These are phyloP conservation scores for Colletotrichum navitas DNA, from an alignment of 2,329 filamentous ascomycete species.

Conservation along the genomic window DNA sequence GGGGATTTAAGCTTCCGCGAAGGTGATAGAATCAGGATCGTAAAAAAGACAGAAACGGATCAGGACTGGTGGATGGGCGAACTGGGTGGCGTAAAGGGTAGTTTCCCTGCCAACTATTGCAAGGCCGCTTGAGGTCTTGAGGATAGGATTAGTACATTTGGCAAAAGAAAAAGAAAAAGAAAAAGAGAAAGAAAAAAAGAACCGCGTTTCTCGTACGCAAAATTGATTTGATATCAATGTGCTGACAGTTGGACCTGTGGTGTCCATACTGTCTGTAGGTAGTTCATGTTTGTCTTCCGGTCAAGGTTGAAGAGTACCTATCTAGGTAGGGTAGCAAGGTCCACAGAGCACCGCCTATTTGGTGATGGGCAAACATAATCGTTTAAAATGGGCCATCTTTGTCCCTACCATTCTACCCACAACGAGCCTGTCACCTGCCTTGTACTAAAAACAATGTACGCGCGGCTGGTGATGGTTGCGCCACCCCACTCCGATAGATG, in stretches of 20 bases:
- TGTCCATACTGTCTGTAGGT: neutral
- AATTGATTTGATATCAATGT: neutral
- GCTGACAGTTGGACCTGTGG: neutral
- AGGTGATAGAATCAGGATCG: constrained; percentile 81
- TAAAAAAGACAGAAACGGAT: constrained; percentile 82
- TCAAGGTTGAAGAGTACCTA: neutral
- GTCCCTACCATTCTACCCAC: too few relatives aligned
- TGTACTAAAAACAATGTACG: neutral
- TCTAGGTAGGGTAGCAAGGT: too few relatives aligned
- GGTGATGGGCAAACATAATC: too few relatives aligned
- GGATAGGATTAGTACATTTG: neutral
- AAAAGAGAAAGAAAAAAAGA: neutral
- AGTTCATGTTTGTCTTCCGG: neutral
- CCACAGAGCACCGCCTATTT: neutral
- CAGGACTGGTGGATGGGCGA: constrained; percentile 94
- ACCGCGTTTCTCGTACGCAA: neutral
- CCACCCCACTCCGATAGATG: neutral
- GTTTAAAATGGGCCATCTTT: too few relatives aligned
- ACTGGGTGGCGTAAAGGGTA: constrained; percentile 74
- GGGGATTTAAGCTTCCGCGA: constrained; percentile 82
- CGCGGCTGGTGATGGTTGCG: neutral
- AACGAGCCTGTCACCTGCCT: neutral
- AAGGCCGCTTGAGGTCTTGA: constrained; percentile 51
- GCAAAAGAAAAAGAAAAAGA: too few relatives aligned
- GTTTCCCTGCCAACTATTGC: constrained; percentile 89